phyloP scores from a whole-genome alignment of 2,329 filamentous ascomycete species.

The Metarhizium rileyi region DNA sequence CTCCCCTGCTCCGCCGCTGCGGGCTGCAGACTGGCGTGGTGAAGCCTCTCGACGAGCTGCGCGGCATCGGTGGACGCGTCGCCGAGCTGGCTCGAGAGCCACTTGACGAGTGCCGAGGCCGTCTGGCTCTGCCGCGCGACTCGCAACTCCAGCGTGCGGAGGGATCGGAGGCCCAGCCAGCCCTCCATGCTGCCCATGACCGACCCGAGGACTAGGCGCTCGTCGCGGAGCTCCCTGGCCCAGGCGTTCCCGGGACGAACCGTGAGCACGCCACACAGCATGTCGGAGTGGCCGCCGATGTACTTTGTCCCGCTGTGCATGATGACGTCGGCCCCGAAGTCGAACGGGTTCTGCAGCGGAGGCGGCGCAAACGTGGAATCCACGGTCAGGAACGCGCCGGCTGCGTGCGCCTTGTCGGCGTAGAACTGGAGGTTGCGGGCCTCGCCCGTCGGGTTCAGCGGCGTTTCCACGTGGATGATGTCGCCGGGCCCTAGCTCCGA shows the following conservation, averaged over 20 bases:
- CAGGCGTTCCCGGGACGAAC: constrained; percentile 48
- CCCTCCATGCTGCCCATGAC: constrained; percentile 86
- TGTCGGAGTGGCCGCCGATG: constrained; percentile 87
- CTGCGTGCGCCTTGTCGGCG: constrained; percentile 59
- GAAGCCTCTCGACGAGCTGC: constrained; percentile 49
- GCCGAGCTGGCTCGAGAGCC: constrained; percentile 48
- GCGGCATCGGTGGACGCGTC: constrained; percentile 32
- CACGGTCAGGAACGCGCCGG: constrained; percentile 69
- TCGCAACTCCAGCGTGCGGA: constrained; percentile 78
- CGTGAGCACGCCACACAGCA: constrained; percentile 78
- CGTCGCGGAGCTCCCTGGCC: constrained; percentile 50
- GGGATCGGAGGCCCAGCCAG: constrained; percentile 80
- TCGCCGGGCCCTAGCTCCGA: constrained; percentile 66
- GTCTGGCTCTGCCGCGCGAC: constrained; percentile 68
- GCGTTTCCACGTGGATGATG: constrained; percentile 85
- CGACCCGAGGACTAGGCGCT: constrained; percentile 68
- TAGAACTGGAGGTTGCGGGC: constrained; percentile 65
- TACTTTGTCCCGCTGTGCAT: constrained; percentile 97
- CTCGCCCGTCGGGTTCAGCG: constrained; percentile 81
- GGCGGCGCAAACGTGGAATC: constrained; percentile 93
- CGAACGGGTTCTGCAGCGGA: constrained; percentile 77
- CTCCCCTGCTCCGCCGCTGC: constrained; percentile 43
- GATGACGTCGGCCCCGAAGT: constrained; percentile 70
- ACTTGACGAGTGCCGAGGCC: constrained; percentile 59
- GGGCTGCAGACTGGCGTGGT: constrained; percentile 73